These are phyloP conservation scores for Echria macrotheca DNA, from an alignment of 495 filamentous ascomycete species.

Conservation along the genomic window DNA sequence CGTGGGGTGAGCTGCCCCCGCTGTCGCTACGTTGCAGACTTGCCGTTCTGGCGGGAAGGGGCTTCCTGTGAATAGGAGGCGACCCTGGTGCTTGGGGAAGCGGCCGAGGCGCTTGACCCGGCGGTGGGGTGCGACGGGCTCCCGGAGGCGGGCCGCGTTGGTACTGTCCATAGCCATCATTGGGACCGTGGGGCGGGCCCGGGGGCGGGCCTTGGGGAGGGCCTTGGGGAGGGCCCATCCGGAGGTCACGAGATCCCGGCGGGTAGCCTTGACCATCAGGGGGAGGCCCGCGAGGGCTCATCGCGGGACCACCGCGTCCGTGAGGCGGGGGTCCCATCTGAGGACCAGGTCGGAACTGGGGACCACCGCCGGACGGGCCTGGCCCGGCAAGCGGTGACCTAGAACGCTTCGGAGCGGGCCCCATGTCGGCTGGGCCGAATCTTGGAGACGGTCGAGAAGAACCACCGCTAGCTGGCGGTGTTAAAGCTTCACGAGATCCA, in stretches of 20 bases:
- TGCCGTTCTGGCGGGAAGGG: constrained; percentile 48
- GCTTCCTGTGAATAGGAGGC: constrained; percentile 49
- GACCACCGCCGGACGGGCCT: constrained; percentile 5
- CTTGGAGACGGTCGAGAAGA: constrained; percentile 23
- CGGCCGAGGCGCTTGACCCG: constrained; percentile 18
- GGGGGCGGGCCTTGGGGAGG: constrained; percentile 1
- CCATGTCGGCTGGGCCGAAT: constrained; percentile 30
- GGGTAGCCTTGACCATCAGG: constrained; percentile 18
- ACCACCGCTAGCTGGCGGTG: constrained; percentile 20
- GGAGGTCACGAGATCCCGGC: constrained; percentile 13
- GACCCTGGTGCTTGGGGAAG: constrained; percentile 28
- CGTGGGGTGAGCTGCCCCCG: constrained; percentile 17
- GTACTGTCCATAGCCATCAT: constrained; percentile 3
- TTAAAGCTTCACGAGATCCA: constrained; percentile 47
- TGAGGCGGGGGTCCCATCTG: constrained; percentile 10
- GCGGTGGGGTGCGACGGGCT: constrained; percentile 34
- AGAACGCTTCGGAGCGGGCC: constrained; percentile 26
- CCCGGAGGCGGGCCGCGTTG: constrained; percentile 19
- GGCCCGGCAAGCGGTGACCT: constrained; percentile 28
- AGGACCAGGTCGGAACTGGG: constrained; percentile 10
- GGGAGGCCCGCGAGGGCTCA: constrained; percentile 24
- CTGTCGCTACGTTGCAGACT: constrained; percentile 31
- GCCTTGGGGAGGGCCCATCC: constrained; percentile 9
- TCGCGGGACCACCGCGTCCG: constrained; percentile 15
- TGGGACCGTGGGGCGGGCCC: not conserved